Conservation (phyloP, 2,329 filamentous ascomycete species). For the Paecilomyces dactylethromorphus region DNA sequence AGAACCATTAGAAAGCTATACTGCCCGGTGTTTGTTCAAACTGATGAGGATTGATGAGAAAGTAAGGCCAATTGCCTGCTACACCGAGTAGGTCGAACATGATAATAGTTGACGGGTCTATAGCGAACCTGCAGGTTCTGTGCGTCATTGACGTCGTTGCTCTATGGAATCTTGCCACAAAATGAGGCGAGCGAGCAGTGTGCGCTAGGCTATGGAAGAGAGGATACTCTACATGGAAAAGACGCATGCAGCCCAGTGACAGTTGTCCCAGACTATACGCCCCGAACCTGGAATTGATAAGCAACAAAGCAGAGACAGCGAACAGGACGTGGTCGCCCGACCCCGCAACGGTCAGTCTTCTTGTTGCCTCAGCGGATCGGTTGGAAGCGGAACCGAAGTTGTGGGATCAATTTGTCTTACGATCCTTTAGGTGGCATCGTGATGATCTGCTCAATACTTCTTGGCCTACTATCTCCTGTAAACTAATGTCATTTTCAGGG, state of each 20-base stretch:
- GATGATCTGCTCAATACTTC: background rate
- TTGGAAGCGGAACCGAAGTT: background rate
- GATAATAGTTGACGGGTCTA: background rate
- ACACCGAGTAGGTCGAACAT: background rate
- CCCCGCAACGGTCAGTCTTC: conserved; percentile 10
- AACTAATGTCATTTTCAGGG: background rate
- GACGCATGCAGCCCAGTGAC: background rate
- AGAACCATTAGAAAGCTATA: background rate
- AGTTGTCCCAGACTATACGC: background rate
- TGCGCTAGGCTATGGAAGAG: background rate
- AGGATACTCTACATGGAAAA: background rate
- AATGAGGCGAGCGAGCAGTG: background rate
- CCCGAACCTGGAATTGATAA: background rate
- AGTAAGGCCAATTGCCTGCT: background rate
- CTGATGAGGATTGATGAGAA: background rate
- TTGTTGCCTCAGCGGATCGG: background rate
- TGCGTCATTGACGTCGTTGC: background rate
- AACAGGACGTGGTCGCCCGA: conserved; percentile 13
- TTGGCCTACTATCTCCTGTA: background rate
- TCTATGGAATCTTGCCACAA: background rate
- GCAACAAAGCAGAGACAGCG: background rate
- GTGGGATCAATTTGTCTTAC: conserved; percentile 3
- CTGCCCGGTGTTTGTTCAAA: background rate
- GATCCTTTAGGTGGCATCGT: background rate
- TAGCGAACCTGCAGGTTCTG: background rate